Conservation (phyloP, 2,329 filamentous ascomycete genomes). For the Cladosporium sp. region DNA sequence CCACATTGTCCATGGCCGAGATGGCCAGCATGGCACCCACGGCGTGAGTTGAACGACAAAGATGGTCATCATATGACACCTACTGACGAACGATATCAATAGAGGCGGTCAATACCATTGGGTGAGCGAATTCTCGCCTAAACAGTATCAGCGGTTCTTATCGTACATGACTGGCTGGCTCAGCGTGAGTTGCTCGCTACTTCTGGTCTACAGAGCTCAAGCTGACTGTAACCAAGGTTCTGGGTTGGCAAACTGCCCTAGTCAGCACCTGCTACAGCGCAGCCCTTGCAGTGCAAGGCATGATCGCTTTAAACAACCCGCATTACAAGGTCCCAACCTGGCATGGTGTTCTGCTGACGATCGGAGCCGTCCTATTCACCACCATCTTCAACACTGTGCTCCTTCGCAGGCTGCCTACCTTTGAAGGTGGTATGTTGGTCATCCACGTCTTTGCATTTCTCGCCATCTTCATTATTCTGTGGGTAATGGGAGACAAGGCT, state of each 20-base stretch:
- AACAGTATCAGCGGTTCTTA: constrained; percentile 22
- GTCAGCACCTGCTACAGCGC: background rate
- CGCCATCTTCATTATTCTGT: constrained; percentile 15
- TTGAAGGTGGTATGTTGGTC: constrained; percentile 17
- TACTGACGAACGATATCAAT: background rate
- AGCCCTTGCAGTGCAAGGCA: constrained; percentile 21
- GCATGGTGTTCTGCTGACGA: constrained; percentile 39
- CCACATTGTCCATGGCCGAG: constrained; percentile 30
- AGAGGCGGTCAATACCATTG: constrained; percentile 30
- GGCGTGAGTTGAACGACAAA: background rate
- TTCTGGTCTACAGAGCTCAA: background rate
- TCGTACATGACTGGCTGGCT: constrained; percentile 30
- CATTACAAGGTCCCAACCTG: constrained; percentile 36
- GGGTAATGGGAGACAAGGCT: constrained; percentile 16
- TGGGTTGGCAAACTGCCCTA: constrained; percentile 2
- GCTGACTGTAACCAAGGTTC: background rate
- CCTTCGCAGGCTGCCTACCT: constrained; percentile 13
- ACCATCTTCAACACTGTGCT: constrained; percentile 18
- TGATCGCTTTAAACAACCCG: constrained; percentile 38
- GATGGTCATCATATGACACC: background rate
- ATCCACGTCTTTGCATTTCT: constrained; percentile 18
- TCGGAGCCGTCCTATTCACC: constrained; percentile 6
- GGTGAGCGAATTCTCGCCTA: constrained; percentile 29
- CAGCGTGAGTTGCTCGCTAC: constrained; percentile 17
- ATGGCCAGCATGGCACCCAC: constrained; percentile 32